Base-by-base conservation (phyloP, 768 basidiomycete species). In the Termitomyces sp. region DNA sequence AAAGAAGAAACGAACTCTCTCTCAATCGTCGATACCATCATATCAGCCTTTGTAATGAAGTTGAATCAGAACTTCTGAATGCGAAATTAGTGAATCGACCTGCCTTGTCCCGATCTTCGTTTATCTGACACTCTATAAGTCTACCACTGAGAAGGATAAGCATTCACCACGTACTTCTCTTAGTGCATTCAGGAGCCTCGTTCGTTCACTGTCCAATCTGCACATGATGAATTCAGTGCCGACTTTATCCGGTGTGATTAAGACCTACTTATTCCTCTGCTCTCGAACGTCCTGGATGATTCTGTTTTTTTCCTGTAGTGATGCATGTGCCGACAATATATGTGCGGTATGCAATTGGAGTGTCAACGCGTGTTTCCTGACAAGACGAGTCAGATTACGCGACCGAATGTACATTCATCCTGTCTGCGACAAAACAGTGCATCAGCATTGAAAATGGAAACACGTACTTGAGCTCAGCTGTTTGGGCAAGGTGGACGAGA, bases 281-380 rank as follows among this genome's bases (percentile, higher is more conserved):
- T 91, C 90, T 51, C 81, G 82, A 42, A 93, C 73, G 65, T 92
- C 90, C 70, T 92, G 87, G 15, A 93, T 82, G 7, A 86, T 80
- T 60, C 84, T 89, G 58, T 80, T 80, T 66, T 91, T 91, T 66
- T 87, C 82, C 56, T 91, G 88, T 5, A 93, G 73, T 29, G 85
- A 80, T 2, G 88, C 84, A 66, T 93, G 90, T 6, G 89, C 89
- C 7, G 91, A 90, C 2, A 93, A 74, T 40, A 93, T 90, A 65
- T 93, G 89, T 10, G 91, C 90, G 10, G 91, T 93, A 60, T 93
- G 91, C 33, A 93, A 73, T 68, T 93, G 91, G 40, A 93, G 73
- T 9, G 89, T 89, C 58, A 93, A 66, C 4, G 89, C 89, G 66
- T 92, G 91, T 71, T 91, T 91, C 72, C 89, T 91, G 55, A 58